Base-by-base conservation (phyloP, 129 eudicot genomes). In the Flaveria bidentis region DNA sequence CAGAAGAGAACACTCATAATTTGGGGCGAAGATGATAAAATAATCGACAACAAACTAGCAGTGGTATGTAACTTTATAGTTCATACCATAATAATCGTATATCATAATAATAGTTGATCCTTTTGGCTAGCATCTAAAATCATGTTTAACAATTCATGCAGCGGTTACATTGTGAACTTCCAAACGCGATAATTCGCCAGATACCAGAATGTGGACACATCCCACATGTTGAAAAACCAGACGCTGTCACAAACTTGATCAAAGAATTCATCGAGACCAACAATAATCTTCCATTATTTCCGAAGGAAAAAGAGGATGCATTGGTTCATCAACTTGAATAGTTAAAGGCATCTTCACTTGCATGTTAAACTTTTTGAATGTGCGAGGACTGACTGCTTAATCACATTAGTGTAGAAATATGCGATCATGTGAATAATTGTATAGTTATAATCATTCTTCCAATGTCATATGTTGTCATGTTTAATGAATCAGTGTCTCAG, bases 171-270 rank as follows among this genome's bases (percentile, higher is more conserved):
- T 73, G 92, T 80, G 96, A 94, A 76, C 79, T 89, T 23, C 88
- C 89, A 71, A 80, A 91, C 84, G 97, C 97, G 15, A 91, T 73
- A 26, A 65, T 94, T 77, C 96, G 92, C 6, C 98, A 82, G 80
- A 84, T 94, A 73, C 92, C 93, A 75, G 83, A 87, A 44, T 94
- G 97, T 44, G 98, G 97, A 30, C 97, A 94, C 61, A 79, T 94
- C 39, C 98, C 98, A 3, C 99, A 94, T 71, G 96, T 94, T 28
- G 96, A 94, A 69, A 94, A 94, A 74, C 97, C 99, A 9, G 82
- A 73, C 2, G 86, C 74, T 36, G 96, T 89, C 13, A 66, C 89
- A 22, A 85, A 82, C 49, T 81, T 94, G 53, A 91, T 94, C 33
- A 65, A 71, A 46, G 91, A 94, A 17, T 94, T 94, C 80, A 67